Evolutionary conservation across 768 basidiomycete species (phyloP).

Genomic region (Royoungia palumana): DNA sequence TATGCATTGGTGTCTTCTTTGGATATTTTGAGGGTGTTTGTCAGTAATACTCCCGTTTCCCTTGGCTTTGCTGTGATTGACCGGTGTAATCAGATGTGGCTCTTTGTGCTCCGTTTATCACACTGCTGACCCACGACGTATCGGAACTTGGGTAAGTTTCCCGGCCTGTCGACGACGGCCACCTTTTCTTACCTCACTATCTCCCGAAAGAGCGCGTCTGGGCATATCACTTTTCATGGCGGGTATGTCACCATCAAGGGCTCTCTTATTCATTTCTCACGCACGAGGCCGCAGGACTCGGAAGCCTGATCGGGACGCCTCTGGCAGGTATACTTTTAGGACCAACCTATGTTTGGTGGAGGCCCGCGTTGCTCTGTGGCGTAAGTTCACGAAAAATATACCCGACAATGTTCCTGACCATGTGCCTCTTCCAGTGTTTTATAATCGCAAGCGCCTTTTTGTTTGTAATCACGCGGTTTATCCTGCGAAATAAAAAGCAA

Average conservation of each 20-base stretch:
- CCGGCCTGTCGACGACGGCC: background rate
- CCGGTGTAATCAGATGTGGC: slow-evolving; percentile 32
- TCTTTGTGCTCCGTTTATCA: slow-evolving; percentile 41
- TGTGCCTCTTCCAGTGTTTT: slow-evolving; percentile 9
- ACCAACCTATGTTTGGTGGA: slow-evolving; percentile 52
- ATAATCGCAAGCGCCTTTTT: slow-evolving; percentile 13
- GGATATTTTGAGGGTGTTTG: slow-evolving; percentile 50
- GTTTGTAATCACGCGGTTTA: slow-evolving; percentile 13
- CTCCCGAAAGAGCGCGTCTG: slow-evolving; percentile 32
- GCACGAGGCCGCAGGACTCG: slow-evolving; percentile 19
- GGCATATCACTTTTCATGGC: slow-evolving; percentile 48
- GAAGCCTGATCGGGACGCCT: slow-evolving; percentile 43
- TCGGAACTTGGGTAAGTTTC: slow-evolving; percentile 45
- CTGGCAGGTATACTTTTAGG: slow-evolving; percentile 55
- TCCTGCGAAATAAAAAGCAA: slow-evolving; percentile 1
- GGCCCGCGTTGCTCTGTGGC: slow-evolving; percentile 50
- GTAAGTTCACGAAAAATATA: slow-evolving; percentile 15
- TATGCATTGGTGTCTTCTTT: slow-evolving; percentile 40
- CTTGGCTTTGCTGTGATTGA: background rate
- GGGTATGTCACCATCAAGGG: slow-evolving; percentile 28
- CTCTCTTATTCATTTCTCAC: background rate
- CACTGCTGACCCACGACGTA: slow-evolving; percentile 39
- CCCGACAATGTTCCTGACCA: background rate
- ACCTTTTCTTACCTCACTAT: background rate
- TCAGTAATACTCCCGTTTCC: slow-evolving; percentile 20